Evolutionary conservation across 176 grass and related monocot genomes (phyloP).

Genomic region (Cenchrus fungigraminus): DNA sequence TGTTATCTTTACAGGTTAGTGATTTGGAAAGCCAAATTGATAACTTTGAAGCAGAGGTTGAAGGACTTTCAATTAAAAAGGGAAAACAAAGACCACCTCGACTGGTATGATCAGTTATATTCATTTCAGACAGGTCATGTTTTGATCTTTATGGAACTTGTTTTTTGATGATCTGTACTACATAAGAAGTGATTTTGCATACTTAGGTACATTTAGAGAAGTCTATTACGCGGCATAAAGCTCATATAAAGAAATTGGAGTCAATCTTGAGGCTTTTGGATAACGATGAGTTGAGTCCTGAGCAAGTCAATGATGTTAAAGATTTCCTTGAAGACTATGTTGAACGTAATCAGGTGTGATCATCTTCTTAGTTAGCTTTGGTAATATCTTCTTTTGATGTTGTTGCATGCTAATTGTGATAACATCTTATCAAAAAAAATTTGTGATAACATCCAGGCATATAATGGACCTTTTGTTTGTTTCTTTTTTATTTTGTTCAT

Average conservation of each 20-base stretch:
- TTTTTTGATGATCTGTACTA: slow-evolving; percentile 24
- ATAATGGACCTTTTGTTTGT: slow-evolving; percentile 16
- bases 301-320: slow-evolving; percentile 97
- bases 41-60: slow-evolving; percentile 95
- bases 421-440: not conserved
- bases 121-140: slow-evolving; percentile 25
- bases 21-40: slow-evolving; percentile 98
- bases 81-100: slow-evolving; percentile 89
- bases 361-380: slow-evolving; percentile 30
- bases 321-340: slow-evolving; percentile 99
- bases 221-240: slow-evolving; percentile 91
- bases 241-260: slow-evolving; percentile 98
- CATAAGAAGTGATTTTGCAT: slow-evolving; percentile 38
- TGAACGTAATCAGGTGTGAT: slow-evolving; percentile 90
- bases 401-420: slow-evolving; percentile 23
- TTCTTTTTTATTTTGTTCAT: slow-evolving; percentile 27
- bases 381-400: slow-evolving; percentile 24
- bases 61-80: slow-evolving; percentile 98
- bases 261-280: slow-evolving; percentile 96
- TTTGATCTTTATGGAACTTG: slow-evolving; percentile 31
- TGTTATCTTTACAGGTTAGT: slow-evolving; percentile 64
- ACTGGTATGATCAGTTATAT: slow-evolving; percentile 63
- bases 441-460: slow-evolving; percentile 18
- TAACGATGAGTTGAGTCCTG: slow-evolving; percentile 98
- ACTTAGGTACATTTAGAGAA: slow-evolving; percentile 92